Percentiles rank a stretch among this genome's conserved stretches.
phyloP scores from a whole-genome alignment of 805 yeast species.

The Vanderwaltozyma polyspora region DNA sequence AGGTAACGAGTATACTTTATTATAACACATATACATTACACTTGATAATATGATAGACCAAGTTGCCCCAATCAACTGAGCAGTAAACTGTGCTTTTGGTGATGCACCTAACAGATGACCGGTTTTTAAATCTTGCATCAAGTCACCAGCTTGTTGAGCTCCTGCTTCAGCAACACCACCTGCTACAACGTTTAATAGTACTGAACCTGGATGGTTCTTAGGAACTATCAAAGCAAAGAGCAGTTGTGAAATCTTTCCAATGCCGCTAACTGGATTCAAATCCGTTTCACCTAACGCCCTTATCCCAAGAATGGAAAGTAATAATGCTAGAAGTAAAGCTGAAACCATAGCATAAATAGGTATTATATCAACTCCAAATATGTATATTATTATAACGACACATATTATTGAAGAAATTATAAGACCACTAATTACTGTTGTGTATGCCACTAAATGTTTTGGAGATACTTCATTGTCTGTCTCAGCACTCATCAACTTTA shows the following conservation, averaged over 20 bases:
- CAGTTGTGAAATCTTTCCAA: slow-evolving; percentile 86
- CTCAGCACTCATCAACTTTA: slow-evolving; percentile 21
- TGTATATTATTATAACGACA: slow-evolving; percentile 45
- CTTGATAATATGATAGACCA: slow-evolving; percentile 78
- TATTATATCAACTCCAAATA: slow-evolving; percentile 54
- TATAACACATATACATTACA: slow-evolving; percentile 72
- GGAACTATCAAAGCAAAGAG: slow-evolving; percentile 78
- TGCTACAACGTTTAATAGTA: slow-evolving; percentile 76
- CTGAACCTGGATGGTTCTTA: slow-evolving; percentile 61
- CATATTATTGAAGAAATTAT: slow-evolving; percentile 57
- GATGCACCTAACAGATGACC: slow-evolving; percentile 89
- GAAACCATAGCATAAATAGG: slow-evolving; percentile 59
- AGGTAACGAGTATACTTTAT: slow-evolving; percentile 75
- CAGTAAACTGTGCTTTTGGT: slow-evolving; percentile 81
- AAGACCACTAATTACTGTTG: slow-evolving; percentile 49
- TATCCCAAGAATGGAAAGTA: slow-evolving; percentile 77
- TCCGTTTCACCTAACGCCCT: slow-evolving; percentile 96
- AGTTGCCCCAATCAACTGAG: slow-evolving; percentile 78
- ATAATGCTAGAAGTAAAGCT: slow-evolving; percentile 64
- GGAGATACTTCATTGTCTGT: slow-evolving; percentile 31
- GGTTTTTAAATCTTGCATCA: slow-evolving; percentile 94
- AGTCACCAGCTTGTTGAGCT: slow-evolving; percentile 97
- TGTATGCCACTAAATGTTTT: slow-evolving; percentile 39
- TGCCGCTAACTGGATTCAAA: slow-evolving; percentile 91
- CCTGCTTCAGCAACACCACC: slow-evolving; percentile 99